These are phyloP conservation scores for Colletotrichum eremochloae DNA, from an alignment of 2,329 filamentous ascomycete genomes.

Conservation along the genomic window DNA sequence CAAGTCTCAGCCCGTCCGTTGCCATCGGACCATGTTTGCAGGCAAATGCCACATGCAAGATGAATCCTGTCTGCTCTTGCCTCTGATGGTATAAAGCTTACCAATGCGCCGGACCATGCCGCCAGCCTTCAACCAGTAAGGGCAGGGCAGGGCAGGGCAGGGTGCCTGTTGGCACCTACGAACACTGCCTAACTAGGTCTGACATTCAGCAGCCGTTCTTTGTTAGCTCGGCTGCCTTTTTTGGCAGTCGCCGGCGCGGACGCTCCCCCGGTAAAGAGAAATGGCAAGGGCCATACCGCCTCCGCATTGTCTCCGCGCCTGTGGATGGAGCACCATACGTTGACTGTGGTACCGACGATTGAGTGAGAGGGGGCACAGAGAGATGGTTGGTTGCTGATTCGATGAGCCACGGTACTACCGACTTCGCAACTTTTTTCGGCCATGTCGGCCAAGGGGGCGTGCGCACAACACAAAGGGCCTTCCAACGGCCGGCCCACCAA, in stretches of 20 bases:
- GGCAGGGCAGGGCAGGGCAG: conserved; percentile 19
- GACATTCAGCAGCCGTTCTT: background rate
- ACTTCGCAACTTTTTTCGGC: conserved; percentile 17
- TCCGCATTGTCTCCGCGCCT: conserved; percentile 34
- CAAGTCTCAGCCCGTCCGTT: conserved; percentile 9
- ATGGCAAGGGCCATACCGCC: conserved; percentile 31
- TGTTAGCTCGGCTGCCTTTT: conserved; percentile 8
- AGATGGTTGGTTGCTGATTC: conserved; percentile 20
- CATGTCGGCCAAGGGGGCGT: conserved; percentile 25
- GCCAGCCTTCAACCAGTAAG: conserved; percentile 19
- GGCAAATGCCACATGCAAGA: conserved; percentile 4
- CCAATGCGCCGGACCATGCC: conserved; percentile 28
- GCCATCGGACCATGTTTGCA: conserved; percentile 20
- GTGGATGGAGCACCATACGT: background rate
- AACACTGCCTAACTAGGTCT: background rate
- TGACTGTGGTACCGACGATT: background rate
- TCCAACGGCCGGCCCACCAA: conserved; percentile 38
- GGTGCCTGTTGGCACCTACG: conserved; percentile 9
- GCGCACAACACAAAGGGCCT: conserved; percentile 20
- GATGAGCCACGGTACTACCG: conserved; percentile 24
- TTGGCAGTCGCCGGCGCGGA: conserved; percentile 13
- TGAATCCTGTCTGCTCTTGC: conserved; percentile 12
- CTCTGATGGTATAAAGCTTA: conserved; percentile 14
- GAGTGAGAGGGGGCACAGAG: background rate
- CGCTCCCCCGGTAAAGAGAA: conserved; percentile 32